These are phyloP conservation scores for Fusarium begoniae DNA, from an alignment of 2,329 filamentous ascomycete genomes.

Conservation along the genomic window DNA sequence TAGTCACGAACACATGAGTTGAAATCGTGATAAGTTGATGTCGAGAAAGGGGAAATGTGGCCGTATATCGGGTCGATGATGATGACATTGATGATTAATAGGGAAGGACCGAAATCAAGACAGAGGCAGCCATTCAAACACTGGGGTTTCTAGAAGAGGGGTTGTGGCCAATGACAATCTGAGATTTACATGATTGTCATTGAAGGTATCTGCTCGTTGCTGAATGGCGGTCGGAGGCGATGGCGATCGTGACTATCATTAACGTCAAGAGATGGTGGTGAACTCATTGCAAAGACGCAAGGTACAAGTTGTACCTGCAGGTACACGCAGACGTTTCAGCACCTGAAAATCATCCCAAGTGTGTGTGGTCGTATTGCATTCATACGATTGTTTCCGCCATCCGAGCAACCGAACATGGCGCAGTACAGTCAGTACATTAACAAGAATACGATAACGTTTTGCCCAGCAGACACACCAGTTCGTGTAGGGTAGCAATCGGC, in stretches of 20 bases:
- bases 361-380: background rate
- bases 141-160: conserved; percentile 3
- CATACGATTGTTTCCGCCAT: conserved; percentile 2
- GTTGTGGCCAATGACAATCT: conserved; percentile 6
- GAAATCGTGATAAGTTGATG: conserved; percentile 1
- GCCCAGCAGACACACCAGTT: background rate
- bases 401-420: conserved; percentile 9
- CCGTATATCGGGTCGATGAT: background rate
- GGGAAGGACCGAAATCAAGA: background rate
- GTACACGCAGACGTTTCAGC: conserved; percentile 11
- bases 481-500: conserved; percentile 27
- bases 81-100: background rate
- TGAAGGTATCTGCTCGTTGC: background rate
- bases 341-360: background rate
- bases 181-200: conserved; percentile 4
- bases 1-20: background rate
- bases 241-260: conserved; percentile 25
- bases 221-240: conserved; percentile 10
- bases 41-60: background rate
- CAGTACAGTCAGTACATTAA: conserved; percentile 2
- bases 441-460: conserved; percentile 20
- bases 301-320: conserved; percentile 19
- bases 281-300: background rate
- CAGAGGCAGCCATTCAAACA: conserved; percentile 1
- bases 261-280: conserved; percentile 10